Evolutionary conservation across 495 filamentous ascomycete species (phyloP).

Genomic region (Podospora sp.): DNA sequence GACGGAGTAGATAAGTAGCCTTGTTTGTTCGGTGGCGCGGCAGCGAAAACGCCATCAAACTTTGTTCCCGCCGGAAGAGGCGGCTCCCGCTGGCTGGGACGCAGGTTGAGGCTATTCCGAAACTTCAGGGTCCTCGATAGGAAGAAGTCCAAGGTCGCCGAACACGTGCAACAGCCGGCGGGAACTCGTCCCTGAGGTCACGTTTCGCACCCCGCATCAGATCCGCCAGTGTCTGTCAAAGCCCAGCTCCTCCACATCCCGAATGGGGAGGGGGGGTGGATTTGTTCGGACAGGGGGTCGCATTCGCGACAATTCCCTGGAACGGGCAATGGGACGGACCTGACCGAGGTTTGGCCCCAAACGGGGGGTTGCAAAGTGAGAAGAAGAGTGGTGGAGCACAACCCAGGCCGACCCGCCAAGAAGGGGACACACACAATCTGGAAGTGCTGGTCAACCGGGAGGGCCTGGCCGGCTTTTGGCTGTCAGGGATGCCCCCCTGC

Average conservation of each 20-base stretch:
- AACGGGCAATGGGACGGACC: constrained; percentile 14
- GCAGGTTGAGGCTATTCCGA: constrained; percentile 19
- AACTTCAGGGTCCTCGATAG: constrained; percentile 1
- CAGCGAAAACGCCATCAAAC: neutral
- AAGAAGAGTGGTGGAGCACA: neutral
- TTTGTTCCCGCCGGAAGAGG: neutral
- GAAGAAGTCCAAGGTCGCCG: neutral
- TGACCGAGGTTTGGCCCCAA: constrained; percentile 5
- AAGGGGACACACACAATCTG: constrained; percentile 6
- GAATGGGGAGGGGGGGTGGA: neutral
- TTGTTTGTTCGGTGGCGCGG: neutral
- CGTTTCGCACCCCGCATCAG: constrained; percentile 4
- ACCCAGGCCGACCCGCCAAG: neutral
- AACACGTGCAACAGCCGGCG: neutral
- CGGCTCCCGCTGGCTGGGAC: neutral
- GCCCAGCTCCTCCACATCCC: constrained; percentile 8
- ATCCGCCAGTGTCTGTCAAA: neutral
- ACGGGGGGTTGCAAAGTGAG: too few relatives aligned
- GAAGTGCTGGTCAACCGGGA: constrained; percentile 5
- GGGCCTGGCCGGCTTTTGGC: constrained; percentile 5
- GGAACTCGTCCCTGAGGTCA: neutral
- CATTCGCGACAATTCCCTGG: constrained; percentile 23
- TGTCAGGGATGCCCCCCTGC: neutral
- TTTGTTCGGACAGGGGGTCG: constrained; percentile 3
- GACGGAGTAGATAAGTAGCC: neutral